These are phyloP conservation scores for Boletus subcaerulescens DNA, from an alignment of 768 basidiomycete species.

Conservation along the genomic window DNA sequence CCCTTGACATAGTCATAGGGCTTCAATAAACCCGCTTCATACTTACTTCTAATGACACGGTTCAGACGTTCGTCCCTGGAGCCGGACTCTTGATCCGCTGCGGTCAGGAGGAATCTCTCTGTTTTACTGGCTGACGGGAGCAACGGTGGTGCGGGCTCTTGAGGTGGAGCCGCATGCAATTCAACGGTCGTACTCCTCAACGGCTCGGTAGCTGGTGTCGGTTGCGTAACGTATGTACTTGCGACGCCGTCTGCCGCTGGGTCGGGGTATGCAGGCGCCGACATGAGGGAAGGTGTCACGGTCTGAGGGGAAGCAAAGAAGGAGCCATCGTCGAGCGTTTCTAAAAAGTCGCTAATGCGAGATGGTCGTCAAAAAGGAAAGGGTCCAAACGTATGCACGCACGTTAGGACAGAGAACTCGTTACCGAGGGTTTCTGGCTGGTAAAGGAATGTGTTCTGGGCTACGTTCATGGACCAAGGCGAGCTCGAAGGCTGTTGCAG, in stretches of 20 bases:
- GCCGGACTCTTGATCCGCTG: constrained; percentile 91
- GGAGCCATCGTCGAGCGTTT: constrained; percentile 80
- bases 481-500: neutral
- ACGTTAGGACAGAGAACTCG: constrained; percentile 82
- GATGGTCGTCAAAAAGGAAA: neutral
- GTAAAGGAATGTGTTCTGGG: constrained; percentile 22
- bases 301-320: constrained; percentile 65
- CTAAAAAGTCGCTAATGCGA: constrained; percentile 71
- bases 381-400: constrained; percentile 21
- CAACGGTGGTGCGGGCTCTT: constrained; percentile 46
- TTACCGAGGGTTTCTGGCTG: constrained; percentile 74
- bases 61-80: constrained; percentile 87
- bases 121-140: constrained; percentile 76
- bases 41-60: constrained; percentile 92
- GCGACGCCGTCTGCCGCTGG: constrained; percentile 7
- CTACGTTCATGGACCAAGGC: too few relatives aligned
- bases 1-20: constrained; percentile 98
- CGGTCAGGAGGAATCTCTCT: constrained; percentile 87
- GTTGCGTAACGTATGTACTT: constrained; percentile 14
- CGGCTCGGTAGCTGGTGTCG: constrained; percentile 17
- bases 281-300: constrained; percentile 48
- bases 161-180: constrained; percentile 26
- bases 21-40: constrained; percentile 91
- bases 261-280: constrained; percentile 34
- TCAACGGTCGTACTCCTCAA: constrained; percentile 23